Evolutionary conservation across 2,329 filamentous ascomycete species (phyloP), one percentile per base, ranked within the genome.

Genomic region (Pyrenophora graminea): DNA sequence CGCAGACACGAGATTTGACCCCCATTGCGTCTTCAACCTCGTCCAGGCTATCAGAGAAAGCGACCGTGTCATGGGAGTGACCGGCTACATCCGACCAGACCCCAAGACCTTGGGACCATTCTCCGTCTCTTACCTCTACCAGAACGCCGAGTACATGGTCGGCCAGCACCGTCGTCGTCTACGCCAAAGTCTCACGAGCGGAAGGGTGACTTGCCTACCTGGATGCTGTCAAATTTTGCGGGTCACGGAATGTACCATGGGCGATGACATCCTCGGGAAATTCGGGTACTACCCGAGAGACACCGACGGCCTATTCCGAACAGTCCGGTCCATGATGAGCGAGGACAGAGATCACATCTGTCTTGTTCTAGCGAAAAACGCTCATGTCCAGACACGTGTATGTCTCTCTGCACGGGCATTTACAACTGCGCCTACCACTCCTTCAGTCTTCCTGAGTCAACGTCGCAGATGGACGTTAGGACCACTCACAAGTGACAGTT

Each of bases 311-410:
- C n/a, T 51, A 1, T 51, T 51, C 12, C 37, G 48, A 38, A 51
- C 48, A 3, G 39, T 46, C 4, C 42, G 25, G 12, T 51, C 42
- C 17, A 51, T 46, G 48, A 40, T 51, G 42, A 46, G 42, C 18
- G 48, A 51, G 7, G 48, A 51, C n/a, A 45, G 48, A 32, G 48
- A 51, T 12, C 48, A 51, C 31, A 10, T 51, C 3, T 51, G 48
- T 27, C n/a, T 51, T 13, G 48, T 51, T 4, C 13, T 46, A 1
- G 39, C 48, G 13, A 36, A 51, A n/a, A 40, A 51, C 23, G 30
- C 42, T 4, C 36, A 41, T 17, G 48, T 46, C 23, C 36, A 39
- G 37, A 51, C 48, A 8, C 48, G 48, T 9, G 17, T 39, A n/a
- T 46, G 43, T 21, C 31, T 40, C 17, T 17, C n/a, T 23, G 48